Evolutionary conservation across 2,329 filamentous ascomycete species (phyloP).

Genomic region (Aschersonia sp.): DNA sequence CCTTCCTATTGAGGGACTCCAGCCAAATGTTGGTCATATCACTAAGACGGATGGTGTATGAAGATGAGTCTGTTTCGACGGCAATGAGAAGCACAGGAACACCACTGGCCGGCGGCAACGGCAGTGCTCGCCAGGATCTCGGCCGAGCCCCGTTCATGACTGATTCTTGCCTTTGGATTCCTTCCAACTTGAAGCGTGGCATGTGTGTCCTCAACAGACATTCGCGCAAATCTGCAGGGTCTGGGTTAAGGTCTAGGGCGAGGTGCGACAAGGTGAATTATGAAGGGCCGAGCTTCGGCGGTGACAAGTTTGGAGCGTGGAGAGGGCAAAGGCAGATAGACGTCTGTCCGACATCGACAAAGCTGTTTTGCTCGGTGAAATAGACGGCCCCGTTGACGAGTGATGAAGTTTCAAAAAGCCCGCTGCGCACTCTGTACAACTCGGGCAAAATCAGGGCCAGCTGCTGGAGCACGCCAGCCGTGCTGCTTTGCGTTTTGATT

Average conservation of each 20-base stretch:
- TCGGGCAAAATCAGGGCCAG: background rate
- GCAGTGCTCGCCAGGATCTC: conserved; percentile 28
- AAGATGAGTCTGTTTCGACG: conserved; percentile 33
- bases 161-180: background rate
- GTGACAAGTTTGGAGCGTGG: conserved; percentile 4
- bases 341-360: background rate
- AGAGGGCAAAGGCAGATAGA: background rate
- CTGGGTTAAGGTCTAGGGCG: background rate
- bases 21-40: conserved; percentile 64
- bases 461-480: background rate
- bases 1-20: conserved; percentile 46
- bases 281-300: conserved; percentile 5
- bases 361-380: background rate
- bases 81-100: conserved; percentile 52
- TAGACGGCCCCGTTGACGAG: background rate
- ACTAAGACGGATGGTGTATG: conserved; percentile 54
- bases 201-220: too few relatives aligned
- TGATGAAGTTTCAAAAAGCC: background rate
- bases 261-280: background rate
- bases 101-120: conserved; percentile 15
- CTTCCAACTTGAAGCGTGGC: background rate
- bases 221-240: too few relatives aligned
- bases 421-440: background rate
- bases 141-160: conserved; percentile 12
- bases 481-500: background rate